phyloP scores from a whole-genome alignment of 2,329 filamentous ascomycete species.

The Aspergillus awamori region DNA sequence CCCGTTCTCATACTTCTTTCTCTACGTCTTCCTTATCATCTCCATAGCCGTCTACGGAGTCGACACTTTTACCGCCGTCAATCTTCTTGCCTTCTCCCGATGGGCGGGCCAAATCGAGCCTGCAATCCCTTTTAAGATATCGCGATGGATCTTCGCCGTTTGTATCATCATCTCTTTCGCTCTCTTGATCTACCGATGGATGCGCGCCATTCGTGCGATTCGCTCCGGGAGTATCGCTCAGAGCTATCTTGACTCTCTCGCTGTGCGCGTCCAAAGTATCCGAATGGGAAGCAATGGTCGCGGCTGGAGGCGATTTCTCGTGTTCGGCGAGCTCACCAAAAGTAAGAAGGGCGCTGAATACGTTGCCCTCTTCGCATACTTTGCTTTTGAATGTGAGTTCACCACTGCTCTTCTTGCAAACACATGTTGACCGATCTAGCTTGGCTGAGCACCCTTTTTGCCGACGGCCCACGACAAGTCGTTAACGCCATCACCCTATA shows the following conservation, averaged over 20 bases:
- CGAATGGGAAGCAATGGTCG: constrained; percentile 69
- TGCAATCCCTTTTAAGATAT: constrained; percentile 72
- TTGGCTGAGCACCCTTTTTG: constrained; percentile 85
- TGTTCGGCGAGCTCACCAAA: constrained; percentile 88
- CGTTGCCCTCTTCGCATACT: constrained; percentile 87
- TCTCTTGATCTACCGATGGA: constrained; percentile 77
- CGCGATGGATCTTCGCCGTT: constrained; percentile 92
- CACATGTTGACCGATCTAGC: constrained; percentile 52
- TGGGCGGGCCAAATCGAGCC: constrained; percentile 87
- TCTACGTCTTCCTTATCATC: constrained; percentile 77
- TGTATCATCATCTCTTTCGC: constrained; percentile 91
- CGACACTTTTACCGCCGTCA: constrained; percentile 91
- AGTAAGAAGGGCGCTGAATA: constrained; percentile 90
- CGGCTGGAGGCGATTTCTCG: constrained; percentile 88
- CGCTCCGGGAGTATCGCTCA: constrained; percentile 83
- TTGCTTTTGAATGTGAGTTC: constrained; percentile 66
- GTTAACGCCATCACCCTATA: constrained; percentile 89
- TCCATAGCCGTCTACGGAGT: constrained; percentile 84
- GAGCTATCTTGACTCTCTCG: constrained; percentile 86
- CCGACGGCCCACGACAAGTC: constrained; percentile 87
- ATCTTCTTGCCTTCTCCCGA: constrained; percentile 82
- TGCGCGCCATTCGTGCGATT: constrained; percentile 80
- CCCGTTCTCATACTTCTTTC: constrained; percentile 77
- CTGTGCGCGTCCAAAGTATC: constrained; percentile 80
- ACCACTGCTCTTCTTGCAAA: background rate